Conservation (phyloP, 75 land plant genomes). For the Isoetes taiwanensis region DNA sequence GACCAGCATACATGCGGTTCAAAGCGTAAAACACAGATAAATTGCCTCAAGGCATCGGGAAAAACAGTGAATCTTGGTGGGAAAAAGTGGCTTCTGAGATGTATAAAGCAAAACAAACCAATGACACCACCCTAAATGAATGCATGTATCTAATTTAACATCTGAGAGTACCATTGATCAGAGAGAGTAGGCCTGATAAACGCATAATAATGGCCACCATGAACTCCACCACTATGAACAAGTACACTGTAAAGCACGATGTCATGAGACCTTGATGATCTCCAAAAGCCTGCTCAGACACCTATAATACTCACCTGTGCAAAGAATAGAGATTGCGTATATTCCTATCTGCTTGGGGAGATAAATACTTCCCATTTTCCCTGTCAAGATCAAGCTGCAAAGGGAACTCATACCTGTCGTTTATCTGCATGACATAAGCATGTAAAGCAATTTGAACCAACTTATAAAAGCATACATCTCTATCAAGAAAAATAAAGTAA, state of each 20-base stretch:
- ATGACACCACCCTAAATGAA: no score
- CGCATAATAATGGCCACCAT: constrained; percentile 4
- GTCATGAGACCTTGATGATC: no score
- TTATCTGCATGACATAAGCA: constrained; percentile 6
- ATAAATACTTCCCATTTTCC: constrained; percentile 1
- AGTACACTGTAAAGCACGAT: neutral
- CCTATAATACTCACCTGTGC: neutral
- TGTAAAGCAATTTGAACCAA: no score
- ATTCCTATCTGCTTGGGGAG: neutral
- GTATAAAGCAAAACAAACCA: no score
- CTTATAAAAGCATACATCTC: no score
- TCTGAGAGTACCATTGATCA: constrained; percentile 7
- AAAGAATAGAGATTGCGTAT: neutral
- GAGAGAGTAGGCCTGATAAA: constrained; percentile 3
- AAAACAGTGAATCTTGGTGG: no score
- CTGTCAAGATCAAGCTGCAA: neutral
- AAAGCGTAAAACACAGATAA: no score
- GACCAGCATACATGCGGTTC: no score
- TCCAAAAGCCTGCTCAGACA: neutral
- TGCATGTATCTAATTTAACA: neutral
- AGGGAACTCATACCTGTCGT: constrained; percentile 4
- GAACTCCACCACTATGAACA: constrained; percentile 2
- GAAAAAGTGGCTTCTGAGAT: no score
- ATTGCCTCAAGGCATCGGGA: no score
- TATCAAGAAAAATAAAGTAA: neutral